Evolutionary conservation across 148 eudicot genomes (phyloP), one percentile per base, ranked within the genome.

Genomic region (Polygonum aviculare): DNA sequence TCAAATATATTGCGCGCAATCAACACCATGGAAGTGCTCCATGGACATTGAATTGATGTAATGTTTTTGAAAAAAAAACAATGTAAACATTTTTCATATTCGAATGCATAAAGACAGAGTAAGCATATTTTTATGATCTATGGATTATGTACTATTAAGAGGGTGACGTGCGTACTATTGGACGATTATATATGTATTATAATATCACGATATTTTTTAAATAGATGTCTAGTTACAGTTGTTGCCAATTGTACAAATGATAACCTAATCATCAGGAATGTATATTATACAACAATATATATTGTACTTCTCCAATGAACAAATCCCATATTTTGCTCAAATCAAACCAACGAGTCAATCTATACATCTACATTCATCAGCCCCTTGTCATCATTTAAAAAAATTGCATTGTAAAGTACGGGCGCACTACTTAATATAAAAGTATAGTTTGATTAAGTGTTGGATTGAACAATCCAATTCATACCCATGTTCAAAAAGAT

Each of bases 311-410:
- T 57, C 63, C 63, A 57, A 19, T 31, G 69, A 63, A 63, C 16
- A 63, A 63, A 63, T 33, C 18, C 7, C 18, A 31, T 4, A 33
- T 1, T 1, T 63, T 35, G 41, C 69, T 31, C 38, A 63, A 63
- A 63, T 63, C 41, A 63, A 63, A 63, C 70, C 70, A 63, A 63
- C 70, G 35, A 63, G 40, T 63, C 70, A 63, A 63, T 35, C 18
- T 26, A 54, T 57, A 22, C 22, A 59, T 59, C 35, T 59, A 59
- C 35, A 22, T 59, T 59, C 65, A 59, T 19, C 65, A 59, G 4
- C 36, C 3, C 11, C 12, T 59, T 12, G 12, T 21, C 65, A 59
- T 22, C 8, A 26, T 44, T 21, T 57, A 2, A 55, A 22, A 7
- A 18, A 54, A 59, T 18, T 22, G 33, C 2, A 59, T 18, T 22